Evolutionary conservation across 352 stramenopile genomes (phyloP), one percentile per base, ranked within the genome.

Genomic region (Pythium myriotylum): DNA sequence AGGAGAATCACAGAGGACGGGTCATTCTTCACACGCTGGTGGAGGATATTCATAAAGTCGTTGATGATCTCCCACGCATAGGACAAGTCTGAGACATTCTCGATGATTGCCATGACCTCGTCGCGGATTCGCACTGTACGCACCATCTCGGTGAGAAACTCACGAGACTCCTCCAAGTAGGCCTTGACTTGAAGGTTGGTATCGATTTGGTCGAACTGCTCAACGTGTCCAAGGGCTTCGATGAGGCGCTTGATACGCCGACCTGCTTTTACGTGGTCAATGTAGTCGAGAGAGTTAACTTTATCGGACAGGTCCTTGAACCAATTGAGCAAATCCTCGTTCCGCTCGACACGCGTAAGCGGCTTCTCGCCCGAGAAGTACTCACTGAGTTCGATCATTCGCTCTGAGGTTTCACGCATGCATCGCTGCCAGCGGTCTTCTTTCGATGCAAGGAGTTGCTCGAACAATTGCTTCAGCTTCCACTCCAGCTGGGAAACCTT

Each of bases 181-280:
- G 92, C 86, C 68, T 98, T 98, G n/a, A 98, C 90, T 43, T 98
- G 92, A 27, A 98, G 62, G 56, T 97, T 97, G 22, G 91, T 96
- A 49, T 98, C 95, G 48, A 98, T 96, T 60, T 97, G 86, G 62
- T 98, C 95, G 74, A 98, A 98, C 64, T 97, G 88, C 67, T 98
- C 94, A n/a, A 98, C 91, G 53, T 98, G 92, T 20, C 91, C 86
- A 51, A 98, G 73, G 0, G 92, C 95, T 67, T 96, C 79, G 48
- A 98, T 96, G 10, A 98, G 74, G 4, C 93, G 87, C 70, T 98
- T 97, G 70, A 98, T 98, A 51, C 92, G 93, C 9, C 95, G 84
- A 7, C 95, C 95, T 41, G 91, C 92, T 46, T 98, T 93, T n/a
- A 97, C 86, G 58, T 97, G 91, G 65, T 98, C 88, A 9, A 89